Evolutionary conservation across 2,329 filamentous ascomycete genomes (phyloP).

Genomic region (Diaporthe eres): DNA sequence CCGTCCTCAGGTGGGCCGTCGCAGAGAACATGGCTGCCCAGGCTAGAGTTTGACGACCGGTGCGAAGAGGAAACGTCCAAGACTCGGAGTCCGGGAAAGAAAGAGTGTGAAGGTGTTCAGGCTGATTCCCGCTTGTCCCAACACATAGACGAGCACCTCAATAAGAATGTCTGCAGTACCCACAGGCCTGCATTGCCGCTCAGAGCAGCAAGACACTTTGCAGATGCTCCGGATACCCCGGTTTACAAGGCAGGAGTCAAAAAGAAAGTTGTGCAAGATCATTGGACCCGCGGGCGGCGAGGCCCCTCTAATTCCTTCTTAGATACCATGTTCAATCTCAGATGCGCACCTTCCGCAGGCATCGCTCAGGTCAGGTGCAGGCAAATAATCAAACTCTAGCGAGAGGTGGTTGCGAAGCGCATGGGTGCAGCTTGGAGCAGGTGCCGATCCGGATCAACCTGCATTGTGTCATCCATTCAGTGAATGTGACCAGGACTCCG

Average conservation of each 20-base stretch:
- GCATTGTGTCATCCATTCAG: constrained; percentile 1
- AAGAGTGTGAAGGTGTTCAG: background rate
- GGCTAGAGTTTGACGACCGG: background rate
- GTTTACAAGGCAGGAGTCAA: background rate
- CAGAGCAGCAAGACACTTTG: background rate
- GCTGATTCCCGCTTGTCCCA: too few relatives aligned
- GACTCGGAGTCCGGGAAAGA: background rate
- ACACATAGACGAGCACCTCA: background rate
- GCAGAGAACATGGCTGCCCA: constrained; percentile 16
- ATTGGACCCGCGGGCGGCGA: background rate
- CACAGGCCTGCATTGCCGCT: background rate
- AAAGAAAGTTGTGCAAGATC: background rate
- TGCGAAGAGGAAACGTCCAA: background rate
- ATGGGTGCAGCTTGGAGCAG: constrained; percentile 34
- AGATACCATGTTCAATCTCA: background rate
- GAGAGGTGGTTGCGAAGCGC: background rate
- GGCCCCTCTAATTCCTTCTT: too few relatives aligned
- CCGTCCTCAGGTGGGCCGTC: background rate
- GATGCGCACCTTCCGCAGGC: background rate
- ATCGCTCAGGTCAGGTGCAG: background rate
- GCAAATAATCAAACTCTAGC: constrained; percentile 23
- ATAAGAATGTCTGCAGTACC: background rate
- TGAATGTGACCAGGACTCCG: background rate
- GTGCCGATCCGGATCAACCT: constrained; percentile 29
- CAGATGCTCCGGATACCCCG: background rate